A percentile compares a stretch with the other conserved stretches of the same genome.
These are phyloP conservation scores for Clarireedia sp. DNA, from an alignment of 2,329 filamentous ascomycete genomes.

Conservation along the genomic window DNA sequence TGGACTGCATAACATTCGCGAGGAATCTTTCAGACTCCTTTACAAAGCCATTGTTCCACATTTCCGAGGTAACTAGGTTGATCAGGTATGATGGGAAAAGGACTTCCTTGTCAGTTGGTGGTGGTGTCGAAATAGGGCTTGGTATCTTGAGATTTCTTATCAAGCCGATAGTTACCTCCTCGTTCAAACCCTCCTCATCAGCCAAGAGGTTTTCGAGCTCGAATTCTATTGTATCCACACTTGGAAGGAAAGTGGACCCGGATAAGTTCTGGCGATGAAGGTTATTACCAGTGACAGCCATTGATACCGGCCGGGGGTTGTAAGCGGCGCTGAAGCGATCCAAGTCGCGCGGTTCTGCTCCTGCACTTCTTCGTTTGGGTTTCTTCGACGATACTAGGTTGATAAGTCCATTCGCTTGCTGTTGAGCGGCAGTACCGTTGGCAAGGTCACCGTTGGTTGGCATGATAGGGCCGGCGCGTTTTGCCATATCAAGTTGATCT, in stretches of 20 bases:
- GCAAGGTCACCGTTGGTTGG: conserved; percentile 63
- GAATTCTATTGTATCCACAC: conserved; percentile 84
- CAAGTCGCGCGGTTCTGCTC: conserved; percentile 72
- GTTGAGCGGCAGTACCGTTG: conserved; percentile 52
- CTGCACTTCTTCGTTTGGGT: conserved; percentile 87
- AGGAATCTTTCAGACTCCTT: conserved; percentile 99
- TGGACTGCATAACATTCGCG: conserved; percentile 98
- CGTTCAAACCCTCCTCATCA: conserved; percentile 91
- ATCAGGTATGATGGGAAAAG: conserved; percentile 98
- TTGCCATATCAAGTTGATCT: conserved; percentile 84
- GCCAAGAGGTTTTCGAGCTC: conserved; percentile 90
- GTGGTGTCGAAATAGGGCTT: conserved; percentile 73
- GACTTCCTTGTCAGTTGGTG: conserved; percentile 96
- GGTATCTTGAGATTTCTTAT: conserved; percentile 97
- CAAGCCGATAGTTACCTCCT: conserved; percentile 92
- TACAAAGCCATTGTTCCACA: conserved; percentile 99
- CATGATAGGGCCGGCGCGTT: conserved; percentile 49
- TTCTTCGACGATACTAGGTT: conserved; percentile 97
- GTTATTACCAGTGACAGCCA: conserved; percentile 68
- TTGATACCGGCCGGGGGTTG: conserved; percentile 91
- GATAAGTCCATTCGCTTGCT: conserved; percentile 67
- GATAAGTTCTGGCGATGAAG: conserved; percentile 62
- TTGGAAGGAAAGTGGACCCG: conserved; percentile 69
- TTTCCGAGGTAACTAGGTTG: conserved; percentile 97
- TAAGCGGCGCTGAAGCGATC: conserved; percentile 89